Percentiles rank a stretch among this genome's conserved stretches.
phyloP scores from a whole-genome alignment of 2,329 filamentous ascomycete genomes.

The Xylariaceae sp. region DNA sequence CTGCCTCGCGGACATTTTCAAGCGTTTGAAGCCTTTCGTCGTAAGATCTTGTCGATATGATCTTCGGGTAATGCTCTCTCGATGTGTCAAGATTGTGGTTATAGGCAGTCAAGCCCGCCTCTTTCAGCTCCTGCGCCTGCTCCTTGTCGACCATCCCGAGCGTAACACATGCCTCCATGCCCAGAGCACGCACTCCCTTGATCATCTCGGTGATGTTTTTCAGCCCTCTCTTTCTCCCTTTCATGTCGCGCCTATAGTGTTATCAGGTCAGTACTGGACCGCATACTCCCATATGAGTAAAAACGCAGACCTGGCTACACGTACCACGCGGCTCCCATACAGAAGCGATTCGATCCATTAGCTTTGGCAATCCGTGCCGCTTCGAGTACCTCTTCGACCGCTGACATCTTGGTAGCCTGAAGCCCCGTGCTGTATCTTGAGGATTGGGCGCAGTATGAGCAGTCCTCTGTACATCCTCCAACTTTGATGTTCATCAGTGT shows the following conservation, averaged over 20 bases:
- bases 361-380: conserved; percentile 73
- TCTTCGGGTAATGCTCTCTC: conserved; percentile 77
- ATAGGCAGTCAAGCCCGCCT: too few relatives aligned
- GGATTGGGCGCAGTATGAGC: too few relatives aligned
- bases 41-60: conserved; percentile 83
- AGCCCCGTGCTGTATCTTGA: conserved; percentile 78
- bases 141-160: conserved; percentile 78
- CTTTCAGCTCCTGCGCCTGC: conserved; percentile 78
- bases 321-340: conserved; percentile 78
- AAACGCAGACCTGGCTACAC: too few relatives aligned
- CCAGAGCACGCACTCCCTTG: conserved; percentile 71
- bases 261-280: too few relatives aligned
- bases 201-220: conserved; percentile 87
- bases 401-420: conserved; percentile 72
- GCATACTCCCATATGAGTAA: too few relatives aligned
- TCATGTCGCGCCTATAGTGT: conserved; percentile 72
- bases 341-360: conserved; percentile 88
- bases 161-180: conserved; percentile 91
- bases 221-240: conserved; percentile 77
- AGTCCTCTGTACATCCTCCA: too few relatives aligned
- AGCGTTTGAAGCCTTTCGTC: conserved; percentile 82
- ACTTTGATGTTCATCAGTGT: too few relatives aligned
- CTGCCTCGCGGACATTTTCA: conserved; percentile 74
- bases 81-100: conserved; percentile 94
- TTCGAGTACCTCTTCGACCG: conserved; percentile 74